Evolutionary conservation across 192 early-diverging fungal genomes (phyloP).

Genomic region (Neocallimastix lanati): DNA sequence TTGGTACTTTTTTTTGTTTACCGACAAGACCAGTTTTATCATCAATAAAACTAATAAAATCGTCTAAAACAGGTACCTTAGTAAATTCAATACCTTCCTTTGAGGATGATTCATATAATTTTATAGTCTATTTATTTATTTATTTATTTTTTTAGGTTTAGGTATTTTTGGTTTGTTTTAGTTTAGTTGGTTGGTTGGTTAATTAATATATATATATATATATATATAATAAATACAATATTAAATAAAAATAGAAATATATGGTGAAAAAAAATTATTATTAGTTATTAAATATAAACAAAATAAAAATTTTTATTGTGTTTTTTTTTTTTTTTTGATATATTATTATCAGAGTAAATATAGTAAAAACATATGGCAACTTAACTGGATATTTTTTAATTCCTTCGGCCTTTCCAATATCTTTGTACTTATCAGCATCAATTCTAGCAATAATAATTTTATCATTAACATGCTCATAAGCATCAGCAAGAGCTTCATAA

Average conservation of each 20-base stretch:
- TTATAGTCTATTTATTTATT: not conserved
- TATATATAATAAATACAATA: no score
- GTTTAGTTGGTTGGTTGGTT: no score
- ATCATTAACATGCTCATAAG: not conserved
- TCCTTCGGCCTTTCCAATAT: not conserved
- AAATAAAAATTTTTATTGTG: no score
- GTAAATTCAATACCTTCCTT: not conserved
- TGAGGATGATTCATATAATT: not conserved
- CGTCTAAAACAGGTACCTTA: not conserved
- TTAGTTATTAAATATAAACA: no score
- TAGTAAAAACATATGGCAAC: no score
- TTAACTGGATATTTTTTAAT: not conserved
- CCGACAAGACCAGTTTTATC: not conserved
- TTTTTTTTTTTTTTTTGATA: no score
- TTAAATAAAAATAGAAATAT: no score
- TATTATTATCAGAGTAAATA: no score
- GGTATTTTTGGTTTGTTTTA: no score
- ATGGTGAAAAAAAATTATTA: no score
- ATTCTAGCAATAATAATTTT: not conserved
- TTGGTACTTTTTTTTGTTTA: not conserved
- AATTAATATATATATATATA: no score
- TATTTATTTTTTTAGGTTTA: no score
- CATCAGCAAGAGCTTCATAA: not conserved
- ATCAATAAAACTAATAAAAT: not conserved
- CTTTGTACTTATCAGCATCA: not conserved